Percentiles rank a stretch among this genome's conserved stretches.
phyloP scores from a whole-genome alignment of 2,329 filamentous ascomycete species.

The Aureobasidium melanogenum region DNA sequence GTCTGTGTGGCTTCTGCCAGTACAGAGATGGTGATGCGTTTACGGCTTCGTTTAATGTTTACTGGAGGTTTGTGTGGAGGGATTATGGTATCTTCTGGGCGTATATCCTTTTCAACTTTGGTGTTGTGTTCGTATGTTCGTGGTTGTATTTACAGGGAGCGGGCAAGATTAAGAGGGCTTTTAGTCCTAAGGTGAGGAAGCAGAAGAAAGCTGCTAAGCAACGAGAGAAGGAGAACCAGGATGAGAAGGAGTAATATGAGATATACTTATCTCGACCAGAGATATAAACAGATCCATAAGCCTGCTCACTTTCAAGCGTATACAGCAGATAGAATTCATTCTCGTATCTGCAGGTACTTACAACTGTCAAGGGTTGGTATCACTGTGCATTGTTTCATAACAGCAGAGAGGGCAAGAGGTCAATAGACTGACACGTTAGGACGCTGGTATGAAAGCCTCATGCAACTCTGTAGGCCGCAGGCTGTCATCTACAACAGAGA shows the following conservation, averaged over 20 bases:
- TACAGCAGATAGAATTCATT: too few relatives aligned
- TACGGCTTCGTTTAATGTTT: constrained; percentile 31
- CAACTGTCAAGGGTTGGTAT: too few relatives aligned
- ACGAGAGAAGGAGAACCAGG: constrained; percentile 4
- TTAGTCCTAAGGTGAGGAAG: constrained; percentile 27
- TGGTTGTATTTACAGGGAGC: constrained; percentile 45
- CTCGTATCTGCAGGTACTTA: too few relatives aligned
- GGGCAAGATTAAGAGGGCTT: constrained; percentile 26
- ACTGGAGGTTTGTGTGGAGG: constrained; percentile 47
- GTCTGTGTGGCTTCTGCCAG: constrained; percentile 45
- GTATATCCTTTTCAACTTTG: constrained; percentile 56
- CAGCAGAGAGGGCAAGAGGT: too few relatives aligned
- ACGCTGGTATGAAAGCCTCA: too few relatives aligned
- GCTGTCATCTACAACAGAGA: too few relatives aligned
- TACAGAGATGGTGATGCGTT: constrained; percentile 37
- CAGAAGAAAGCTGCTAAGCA: constrained; percentile 25
- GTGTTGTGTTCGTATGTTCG: constrained; percentile 43
- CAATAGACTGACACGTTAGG: too few relatives aligned
- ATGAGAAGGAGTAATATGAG: background rate
- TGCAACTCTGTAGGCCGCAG: too few relatives aligned
- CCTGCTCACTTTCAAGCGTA: too few relatives aligned
- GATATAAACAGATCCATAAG: too few relatives aligned
- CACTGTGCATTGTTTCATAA: too few relatives aligned
- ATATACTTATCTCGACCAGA: too few relatives aligned
- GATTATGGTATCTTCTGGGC: constrained; percentile 52